Evolutionary conservation across 768 basidiomycete genomes (phyloP).

Genomic region (Russula foetens): DNA sequence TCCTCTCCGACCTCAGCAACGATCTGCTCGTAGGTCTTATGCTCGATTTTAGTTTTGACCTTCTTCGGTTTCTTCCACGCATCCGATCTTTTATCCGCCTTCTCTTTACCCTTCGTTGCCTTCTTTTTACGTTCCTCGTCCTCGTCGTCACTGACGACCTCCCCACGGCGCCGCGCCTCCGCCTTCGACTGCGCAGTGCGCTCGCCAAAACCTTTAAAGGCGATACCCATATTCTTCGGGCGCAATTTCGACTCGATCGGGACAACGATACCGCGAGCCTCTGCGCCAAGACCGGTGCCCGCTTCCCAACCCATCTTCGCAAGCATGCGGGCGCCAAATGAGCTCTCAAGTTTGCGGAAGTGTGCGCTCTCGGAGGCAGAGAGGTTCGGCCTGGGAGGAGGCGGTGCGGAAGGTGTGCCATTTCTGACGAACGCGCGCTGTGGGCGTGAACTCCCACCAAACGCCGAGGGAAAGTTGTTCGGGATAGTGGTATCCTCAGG

Average conservation of each 20-base stretch:
- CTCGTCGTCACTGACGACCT: slow-evolving; percentile 68
- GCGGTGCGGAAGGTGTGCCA: slow-evolving; percentile 30
- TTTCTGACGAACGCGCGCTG: slow-evolving; percentile 52
- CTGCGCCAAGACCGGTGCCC: slow-evolving; percentile 67
- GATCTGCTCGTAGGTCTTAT: slow-evolving; percentile 97
- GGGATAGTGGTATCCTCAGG: slow-evolving; percentile 24
- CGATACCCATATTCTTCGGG: slow-evolving; percentile 82
- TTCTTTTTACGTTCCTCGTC: slow-evolving; percentile 41
- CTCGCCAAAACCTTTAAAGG: slow-evolving; percentile 81
- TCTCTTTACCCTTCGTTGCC: slow-evolving; percentile 44
- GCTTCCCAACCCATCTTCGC: slow-evolving; percentile 94
- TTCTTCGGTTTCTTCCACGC: slow-evolving; percentile 85
- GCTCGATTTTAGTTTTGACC: slow-evolving; percentile 76
- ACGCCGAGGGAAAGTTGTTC: slow-evolving; percentile 32
- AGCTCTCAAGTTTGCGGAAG: slow-evolving; percentile 67
- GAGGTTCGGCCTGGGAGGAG: slow-evolving; percentile 45
- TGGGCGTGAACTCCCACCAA: slow-evolving; percentile 31
- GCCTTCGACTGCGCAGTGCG: slow-evolving; percentile 76
- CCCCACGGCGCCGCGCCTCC: slow-evolving; percentile 71
- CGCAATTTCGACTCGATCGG: slow-evolving; percentile 82
- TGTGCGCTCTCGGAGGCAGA: slow-evolving; percentile 65
- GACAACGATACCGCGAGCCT: slow-evolving; percentile 76
- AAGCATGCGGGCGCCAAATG: slow-evolving; percentile 85
- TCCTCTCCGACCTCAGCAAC: slow-evolving; percentile 78
- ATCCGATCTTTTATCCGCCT: slow-evolving; percentile 46